Evolutionary conservation across 768 basidiomycete genomes (phyloP).

Genomic region (Suillus placidus): DNA sequence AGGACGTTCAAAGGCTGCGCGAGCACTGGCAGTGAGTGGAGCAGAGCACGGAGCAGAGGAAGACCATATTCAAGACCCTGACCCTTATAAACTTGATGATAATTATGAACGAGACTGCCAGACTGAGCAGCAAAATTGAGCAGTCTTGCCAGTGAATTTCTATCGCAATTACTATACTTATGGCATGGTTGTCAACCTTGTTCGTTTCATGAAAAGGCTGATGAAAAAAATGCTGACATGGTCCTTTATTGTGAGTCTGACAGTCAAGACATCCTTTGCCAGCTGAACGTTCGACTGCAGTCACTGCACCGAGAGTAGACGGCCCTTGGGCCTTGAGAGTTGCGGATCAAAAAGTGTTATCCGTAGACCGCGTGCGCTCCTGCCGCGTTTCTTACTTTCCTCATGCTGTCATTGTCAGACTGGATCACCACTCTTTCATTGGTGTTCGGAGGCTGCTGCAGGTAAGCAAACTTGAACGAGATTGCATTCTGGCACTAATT

Average conservation of each 20-base stretch:
- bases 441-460: slow-evolving; percentile 92
- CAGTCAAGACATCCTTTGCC: background rate
- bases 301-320: background rate
- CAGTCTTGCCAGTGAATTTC: background rate
- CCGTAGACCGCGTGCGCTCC: background rate
- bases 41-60: background rate
- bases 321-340: background rate
- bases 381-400: background rate
- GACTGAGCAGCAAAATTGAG: background rate
- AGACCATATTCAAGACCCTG: background rate
- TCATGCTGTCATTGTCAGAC: slow-evolving; percentile 26
- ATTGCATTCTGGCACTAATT: slow-evolving; percentile 2
- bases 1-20: background rate
- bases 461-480: slow-evolving; percentile 38
- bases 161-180: background rate
- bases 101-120: slow-evolving; percentile 1
- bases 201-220: background rate
- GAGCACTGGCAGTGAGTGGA: background rate
- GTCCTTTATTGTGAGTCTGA: background rate
- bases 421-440: slow-evolving; percentile 72
- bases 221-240: background rate
- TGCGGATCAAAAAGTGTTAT: background rate
- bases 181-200: background rate
- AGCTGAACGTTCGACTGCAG: background rate
- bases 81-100: slow-evolving; percentile 3